Conservation (phyloP, 2,329 filamentous ascomycete genomes). For the Coniella lustricola region DNA sequence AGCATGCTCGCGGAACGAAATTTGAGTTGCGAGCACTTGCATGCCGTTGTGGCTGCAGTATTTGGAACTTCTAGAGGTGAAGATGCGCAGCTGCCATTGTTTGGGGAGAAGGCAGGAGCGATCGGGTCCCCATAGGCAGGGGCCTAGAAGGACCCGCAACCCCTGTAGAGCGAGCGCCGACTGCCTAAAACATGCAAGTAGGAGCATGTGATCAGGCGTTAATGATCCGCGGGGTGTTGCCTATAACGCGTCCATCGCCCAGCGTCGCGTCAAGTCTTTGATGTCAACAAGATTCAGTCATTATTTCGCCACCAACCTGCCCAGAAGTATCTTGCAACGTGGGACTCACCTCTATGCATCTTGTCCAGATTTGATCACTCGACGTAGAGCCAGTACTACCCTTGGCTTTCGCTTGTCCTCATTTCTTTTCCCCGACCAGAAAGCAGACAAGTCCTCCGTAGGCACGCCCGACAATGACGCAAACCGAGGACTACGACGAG, state of each 20-base stretch:
- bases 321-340: neutral
- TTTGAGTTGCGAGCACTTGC: too few relatives aligned
- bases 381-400: too few relatives aligned
- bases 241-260: neutral
- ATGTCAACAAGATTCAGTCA: constrained; percentile 1
- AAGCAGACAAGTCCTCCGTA: neutral
- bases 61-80: too few relatives aligned
- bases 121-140: too few relatives aligned
- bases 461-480: constrained; percentile 31
- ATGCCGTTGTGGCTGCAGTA: too few relatives aligned
- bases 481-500: constrained; percentile 60
- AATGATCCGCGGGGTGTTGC: neutral
- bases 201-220: constrained; percentile 6
- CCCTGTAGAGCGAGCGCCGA: neutral
- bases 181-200: neutral
- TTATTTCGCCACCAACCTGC: neutral
- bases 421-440: neutral
- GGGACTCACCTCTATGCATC: too few relatives aligned
- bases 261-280: neutral
- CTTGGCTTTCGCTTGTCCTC: neutral
- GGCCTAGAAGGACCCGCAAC: neutral
- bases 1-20: too few relatives aligned
- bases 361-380: too few relatives aligned
- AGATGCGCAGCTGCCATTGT: too few relatives aligned
- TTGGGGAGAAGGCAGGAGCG: too few relatives aligned